Base-by-base conservation (phyloP, 192 early-diverging fungal species). In the Coemansia sp. region DNA sequence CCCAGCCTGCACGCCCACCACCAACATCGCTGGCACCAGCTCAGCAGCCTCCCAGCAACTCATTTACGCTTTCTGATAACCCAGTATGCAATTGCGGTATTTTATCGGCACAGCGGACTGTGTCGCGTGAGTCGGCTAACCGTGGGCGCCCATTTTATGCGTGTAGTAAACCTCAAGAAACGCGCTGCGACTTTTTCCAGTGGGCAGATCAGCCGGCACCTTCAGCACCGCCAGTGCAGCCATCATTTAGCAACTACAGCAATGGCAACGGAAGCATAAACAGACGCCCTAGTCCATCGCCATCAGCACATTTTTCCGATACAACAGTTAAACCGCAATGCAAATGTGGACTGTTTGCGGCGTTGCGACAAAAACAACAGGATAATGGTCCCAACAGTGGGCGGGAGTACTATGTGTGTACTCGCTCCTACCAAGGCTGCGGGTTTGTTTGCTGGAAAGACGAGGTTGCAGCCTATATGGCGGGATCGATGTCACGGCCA, bases 141-240 rank as follows among this genome's bases (percentile, higher is more conserved):
- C 80, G 81, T 58, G 82, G 81, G n/a, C 74, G 81, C 14, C 23
- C 71, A 8, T 86, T 86, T 44, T 82, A 58, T 38, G 67, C 37
- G 3, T 86, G 84, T 40, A 51, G 69, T 11, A 61, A 70, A 17
- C 37, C 55, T 2, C 50, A 55, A 16, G 73, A 77, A 0, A 17
- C 67, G 0, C 53, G 51, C 0, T 89, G 86, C 45, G 60, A 53
- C 5, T 89, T 76, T 48, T 87, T 89, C 58, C 38, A 67, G 18
- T 87, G 86, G 87, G 72, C 61, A 7, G 87, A 89, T 46, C 64
- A 74, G 43, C 60, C 37, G 6, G 44, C 6, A 26, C 14, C 41
- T 11, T 11, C 43, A 26, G 23, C 23, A 26, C 23, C 23, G 23
- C 23, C 23, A 26, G 1, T 26, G 23, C 23, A 26, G 23, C 23